phyloP scores from a whole-genome alignment of 352 stramenopile genomes.

The Phytopythium sindhum region DNA sequence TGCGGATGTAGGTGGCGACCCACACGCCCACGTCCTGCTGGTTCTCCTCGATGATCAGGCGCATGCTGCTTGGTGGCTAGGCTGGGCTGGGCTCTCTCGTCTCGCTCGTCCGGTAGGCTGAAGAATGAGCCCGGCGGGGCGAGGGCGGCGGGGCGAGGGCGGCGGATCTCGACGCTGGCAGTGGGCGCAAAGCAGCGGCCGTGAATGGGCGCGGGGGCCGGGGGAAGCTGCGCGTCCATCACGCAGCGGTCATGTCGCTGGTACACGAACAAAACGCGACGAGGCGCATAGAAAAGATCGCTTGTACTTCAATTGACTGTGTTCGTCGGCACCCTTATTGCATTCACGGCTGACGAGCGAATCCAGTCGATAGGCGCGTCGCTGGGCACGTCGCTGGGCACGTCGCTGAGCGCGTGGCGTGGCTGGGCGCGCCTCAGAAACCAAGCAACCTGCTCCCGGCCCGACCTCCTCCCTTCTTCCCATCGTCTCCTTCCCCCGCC shows the following conservation, averaged over 20 bases:
- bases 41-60: slow-evolving; percentile 84
- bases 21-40: slow-evolving; percentile 58
- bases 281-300: background rate
- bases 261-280: background rate
- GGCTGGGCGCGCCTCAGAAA: background rate
- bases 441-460: background rate
- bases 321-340: too few species aligned
- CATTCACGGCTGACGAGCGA: too few species aligned
- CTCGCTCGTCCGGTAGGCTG: too few species aligned
- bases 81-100: background rate
- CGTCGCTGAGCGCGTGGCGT: too few species aligned
- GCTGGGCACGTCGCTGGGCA: too few species aligned
- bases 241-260: background rate
- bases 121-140: too few species aligned
- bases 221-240: too few species aligned
- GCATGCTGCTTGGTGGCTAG: slow-evolving; percentile 54
- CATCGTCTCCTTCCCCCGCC: background rate
- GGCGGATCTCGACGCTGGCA: too few species aligned
- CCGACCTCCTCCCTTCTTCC: background rate
- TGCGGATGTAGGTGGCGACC: slow-evolving; percentile 78
- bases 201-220: too few species aligned
- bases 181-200: too few species aligned
- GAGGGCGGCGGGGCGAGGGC: too few species aligned
- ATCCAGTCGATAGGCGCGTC: too few species aligned
- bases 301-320: background rate